Evolutionary conservation across 106 monocot genomes (phyloP), one percentile per base, ranked within the genome.

Genomic region (Dioscorea alata): DNA sequence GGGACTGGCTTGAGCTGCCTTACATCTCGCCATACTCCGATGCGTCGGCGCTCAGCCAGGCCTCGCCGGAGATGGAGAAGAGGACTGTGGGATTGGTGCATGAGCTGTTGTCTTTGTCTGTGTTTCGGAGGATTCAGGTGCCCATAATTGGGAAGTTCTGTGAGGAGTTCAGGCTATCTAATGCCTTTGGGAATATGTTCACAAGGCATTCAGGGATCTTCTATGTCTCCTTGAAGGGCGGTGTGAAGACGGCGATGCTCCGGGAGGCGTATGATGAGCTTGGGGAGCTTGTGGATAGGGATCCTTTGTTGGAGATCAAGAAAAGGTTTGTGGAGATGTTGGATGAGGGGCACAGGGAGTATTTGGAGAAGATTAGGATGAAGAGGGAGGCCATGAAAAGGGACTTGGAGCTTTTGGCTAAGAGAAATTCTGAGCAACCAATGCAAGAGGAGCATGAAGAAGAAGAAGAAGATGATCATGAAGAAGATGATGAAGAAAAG

Each of bases 31-130:
- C 96, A 6, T 97, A 97, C 50, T 33, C 72, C 0, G 96, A 97
- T 18, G 72, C 78, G 7, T 86, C 89, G 1, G n/a, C 21, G 16
- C 65, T 89, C 69, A 62, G 68, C 17, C 76, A 71, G 50, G 83
- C 79, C 13, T 87, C 96, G 16, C 77, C 76, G 28, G 84, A 86
- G 81, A 89, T 92, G 89, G 96, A 96, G 92, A 96, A 92, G 88
- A 70, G 91, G 58, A 76, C 53, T 49, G 85, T 96, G 8, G 91
- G 73, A 10, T 75, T 92, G 19, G 65, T 96, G 17, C 96, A 96
- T 24, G 96, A 96, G 80, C 52, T 96, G 23, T 62, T 92, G 13
- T 96, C 89, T 0, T 75, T 96, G 18, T 66, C 89, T 0, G 67
- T 96, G 33, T 71, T 84, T 21, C 76, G 75, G 73, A 73, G 96